Conservation (phyloP, 495 filamentous ascomycete genomes). For the Penicillium coprophilum region DNA sequence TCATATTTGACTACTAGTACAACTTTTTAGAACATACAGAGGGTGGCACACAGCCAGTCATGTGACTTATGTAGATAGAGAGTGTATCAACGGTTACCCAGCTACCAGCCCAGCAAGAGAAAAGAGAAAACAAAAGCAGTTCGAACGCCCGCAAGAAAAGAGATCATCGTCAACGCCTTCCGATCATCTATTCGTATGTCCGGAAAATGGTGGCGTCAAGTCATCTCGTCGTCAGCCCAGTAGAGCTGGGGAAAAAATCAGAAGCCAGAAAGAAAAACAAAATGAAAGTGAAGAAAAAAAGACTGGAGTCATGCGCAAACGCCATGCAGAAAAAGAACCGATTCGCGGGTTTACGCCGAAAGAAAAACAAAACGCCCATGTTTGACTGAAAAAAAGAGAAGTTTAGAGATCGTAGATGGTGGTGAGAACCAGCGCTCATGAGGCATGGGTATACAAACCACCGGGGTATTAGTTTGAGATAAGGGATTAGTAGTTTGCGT, state of each 20-base stretch:
- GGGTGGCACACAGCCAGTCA: background rate
- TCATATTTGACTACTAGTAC: background rate
- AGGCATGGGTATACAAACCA: slow-evolving; percentile 6
- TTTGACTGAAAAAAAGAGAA: slow-evolving; percentile 16
- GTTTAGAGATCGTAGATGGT: slow-evolving; percentile 11
- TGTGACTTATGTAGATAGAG: background rate
- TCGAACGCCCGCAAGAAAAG: slow-evolving; percentile 23
- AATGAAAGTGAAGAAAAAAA: slow-evolving; percentile 5
- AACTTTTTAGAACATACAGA: background rate
- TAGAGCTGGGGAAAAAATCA: slow-evolving; percentile 21
- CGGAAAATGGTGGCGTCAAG: slow-evolving; percentile 26
- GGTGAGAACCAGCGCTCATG: background rate
- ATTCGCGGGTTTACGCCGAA: slow-evolving; percentile 24
- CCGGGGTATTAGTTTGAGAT: background rate
- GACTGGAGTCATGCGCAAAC: slow-evolving; percentile 14
- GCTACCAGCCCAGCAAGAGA: background rate
- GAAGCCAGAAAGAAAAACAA: slow-evolving; percentile 15
- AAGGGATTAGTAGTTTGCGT: slow-evolving; percentile 25
- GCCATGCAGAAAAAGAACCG: slow-evolving; percentile 20
- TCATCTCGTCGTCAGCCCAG: slow-evolving; percentile 26
- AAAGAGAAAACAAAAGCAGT: slow-evolving; percentile 18
- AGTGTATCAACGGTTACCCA: background rate
- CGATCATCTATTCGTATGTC: slow-evolving; percentile 21
- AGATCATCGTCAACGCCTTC: slow-evolving; percentile 25
- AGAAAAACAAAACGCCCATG: slow-evolving; percentile 13